Conservation (phyloP, 805 yeast species). For the Wickerhamia fluorescens region DNA sequence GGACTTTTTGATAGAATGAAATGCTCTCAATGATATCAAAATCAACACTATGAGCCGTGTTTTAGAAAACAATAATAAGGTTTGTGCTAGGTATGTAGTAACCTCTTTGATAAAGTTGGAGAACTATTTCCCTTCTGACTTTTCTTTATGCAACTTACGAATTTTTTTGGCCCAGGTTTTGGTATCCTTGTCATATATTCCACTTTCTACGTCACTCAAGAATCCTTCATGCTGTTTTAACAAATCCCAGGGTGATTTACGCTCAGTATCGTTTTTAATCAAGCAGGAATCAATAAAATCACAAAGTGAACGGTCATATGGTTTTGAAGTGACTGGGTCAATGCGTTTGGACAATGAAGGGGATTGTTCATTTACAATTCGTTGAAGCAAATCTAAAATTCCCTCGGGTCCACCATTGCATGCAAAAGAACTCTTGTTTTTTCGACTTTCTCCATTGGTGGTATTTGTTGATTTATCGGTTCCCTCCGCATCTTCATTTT, state of each 20-base stretch:
- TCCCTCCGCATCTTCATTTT: conserved; percentile 19
- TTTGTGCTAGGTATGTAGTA: too few relatives aligned
- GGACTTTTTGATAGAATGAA: too few relatives aligned
- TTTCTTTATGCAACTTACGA: conserved; percentile 26
- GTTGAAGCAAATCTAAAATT: conserved; percentile 80
- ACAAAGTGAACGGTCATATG: conserved; percentile 45
- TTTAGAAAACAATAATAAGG: too few relatives aligned
- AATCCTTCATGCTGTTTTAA: conserved; percentile 30
- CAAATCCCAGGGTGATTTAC: conserved; percentile 72
- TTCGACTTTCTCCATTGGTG: too few relatives aligned
- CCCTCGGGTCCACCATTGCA: conserved; percentile 54
- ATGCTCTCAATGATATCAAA: too few relatives aligned
- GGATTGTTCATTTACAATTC: conserved; percentile 90
- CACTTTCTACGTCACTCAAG: conserved; percentile 23
- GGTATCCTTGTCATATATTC: conserved; percentile 29
- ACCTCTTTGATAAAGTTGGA: too few relatives aligned
- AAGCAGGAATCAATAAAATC: conserved; percentile 70
- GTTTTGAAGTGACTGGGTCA: conserved; percentile 18
- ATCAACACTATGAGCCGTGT: too few relatives aligned
- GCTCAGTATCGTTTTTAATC: conserved; percentile 54
- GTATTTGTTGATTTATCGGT: too few relatives aligned
- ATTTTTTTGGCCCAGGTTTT: conserved; percentile 35
- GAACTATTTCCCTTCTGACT: conserved; percentile 1
- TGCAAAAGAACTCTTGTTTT: conserved; percentile 6
- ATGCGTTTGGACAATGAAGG: conserved; percentile 49